A percentile compares a stretch with the other conserved stretches of the same genome.
phyloP scores from a whole-genome alignment of 2,329 filamentous ascomycete genomes.

The Aspergillus fumigatus region DNA sequence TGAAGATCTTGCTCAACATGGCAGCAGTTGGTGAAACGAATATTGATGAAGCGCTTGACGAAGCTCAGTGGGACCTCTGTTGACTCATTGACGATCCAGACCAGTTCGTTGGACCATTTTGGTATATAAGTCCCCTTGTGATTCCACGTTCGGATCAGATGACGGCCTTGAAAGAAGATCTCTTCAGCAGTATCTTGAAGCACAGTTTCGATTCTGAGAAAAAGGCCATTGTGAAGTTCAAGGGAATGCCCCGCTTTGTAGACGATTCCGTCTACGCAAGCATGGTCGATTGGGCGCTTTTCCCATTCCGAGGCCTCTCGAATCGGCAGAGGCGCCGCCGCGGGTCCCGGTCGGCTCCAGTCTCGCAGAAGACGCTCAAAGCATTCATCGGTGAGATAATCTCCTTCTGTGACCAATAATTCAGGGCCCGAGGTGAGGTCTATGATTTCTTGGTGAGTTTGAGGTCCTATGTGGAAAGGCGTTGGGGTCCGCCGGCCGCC shows the following conservation, averaged over 20 bases:
- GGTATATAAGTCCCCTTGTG: conserved; percentile 32
- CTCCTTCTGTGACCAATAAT: conserved; percentile 11
- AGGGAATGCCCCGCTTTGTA: conserved; percentile 30
- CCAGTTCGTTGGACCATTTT: conserved; percentile 42
- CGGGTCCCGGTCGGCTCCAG: conserved; percentile 1
- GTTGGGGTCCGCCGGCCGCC: background rate
- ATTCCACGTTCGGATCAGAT: conserved; percentile 29
- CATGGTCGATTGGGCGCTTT: conserved; percentile 11
- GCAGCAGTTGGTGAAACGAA: conserved; percentile 54
- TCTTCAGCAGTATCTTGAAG: conserved; percentile 17
- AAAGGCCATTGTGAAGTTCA: conserved; percentile 36
- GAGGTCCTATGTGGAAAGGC: background rate
- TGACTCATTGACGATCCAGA: conserved; percentile 37
- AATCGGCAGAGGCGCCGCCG: background rate
- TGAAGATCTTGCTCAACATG: conserved; percentile 24
- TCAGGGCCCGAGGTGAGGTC: conserved; percentile 8
- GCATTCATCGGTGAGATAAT: conserved; percentile 25
- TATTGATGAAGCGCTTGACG: conserved; percentile 39
- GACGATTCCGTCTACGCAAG: conserved; percentile 15
- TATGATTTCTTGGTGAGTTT: conserved; percentile 2
- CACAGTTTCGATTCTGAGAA: conserved; percentile 40
- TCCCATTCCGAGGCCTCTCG: background rate
- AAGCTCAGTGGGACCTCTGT: conserved; percentile 39
- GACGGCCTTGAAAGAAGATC: conserved; percentile 36
- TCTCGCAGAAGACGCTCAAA: conserved; percentile 13